A percentile compares a stretch with the other conserved stretches of the same genome.
phyloP scores from a whole-genome alignment of 129 eudicot genomes.

The Flaveria sonorensis region DNA sequence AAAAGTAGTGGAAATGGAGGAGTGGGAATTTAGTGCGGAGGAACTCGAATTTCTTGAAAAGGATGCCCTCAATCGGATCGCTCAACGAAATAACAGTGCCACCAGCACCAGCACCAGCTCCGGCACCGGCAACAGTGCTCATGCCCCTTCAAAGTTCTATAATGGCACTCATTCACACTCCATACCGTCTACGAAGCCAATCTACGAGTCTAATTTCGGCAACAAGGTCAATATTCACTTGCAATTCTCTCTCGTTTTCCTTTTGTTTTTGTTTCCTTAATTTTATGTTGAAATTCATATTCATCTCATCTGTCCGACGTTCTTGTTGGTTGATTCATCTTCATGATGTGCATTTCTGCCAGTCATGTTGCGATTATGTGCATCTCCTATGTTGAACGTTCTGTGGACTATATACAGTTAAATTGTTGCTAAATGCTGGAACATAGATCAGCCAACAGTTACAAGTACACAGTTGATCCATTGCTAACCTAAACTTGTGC shows the following conservation, averaged over 20 bases:
- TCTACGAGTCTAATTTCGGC: slow-evolving; percentile 13
- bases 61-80: slow-evolving; percentile 61
- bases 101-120: slow-evolving; percentile 12
- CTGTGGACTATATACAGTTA: not conserved
- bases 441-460: not conserved
- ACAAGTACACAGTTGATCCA: too few relatives aligned
- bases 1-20: slow-evolving; percentile 47
- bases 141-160: slow-evolving; percentile 12
- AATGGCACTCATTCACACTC: slow-evolving; percentile 23
- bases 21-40: slow-evolving; percentile 71
- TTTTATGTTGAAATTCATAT: not conserved
- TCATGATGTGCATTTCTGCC: not conserved
- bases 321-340: slow-evolving; percentile 14
- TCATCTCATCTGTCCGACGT: not conserved
- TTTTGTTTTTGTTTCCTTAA: not conserved
- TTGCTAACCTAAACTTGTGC: slow-evolving; percentile 6
- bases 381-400: slow-evolving; percentile 2
- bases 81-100: slow-evolving; percentile 49
- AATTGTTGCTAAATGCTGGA: not conserved
- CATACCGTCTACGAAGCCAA: slow-evolving; percentile 36
- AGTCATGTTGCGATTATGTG: not conserved
- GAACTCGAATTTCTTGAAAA: slow-evolving; percentile 73
- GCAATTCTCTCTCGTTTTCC: not conserved
- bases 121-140: slow-evolving; percentile 6
- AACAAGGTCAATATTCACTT: slow-evolving; percentile 22